Evolutionary conservation across 345 rosid species (phyloP), one percentile per base, ranked within the genome.

Genomic region (Rhodamnia argentea): DNA sequence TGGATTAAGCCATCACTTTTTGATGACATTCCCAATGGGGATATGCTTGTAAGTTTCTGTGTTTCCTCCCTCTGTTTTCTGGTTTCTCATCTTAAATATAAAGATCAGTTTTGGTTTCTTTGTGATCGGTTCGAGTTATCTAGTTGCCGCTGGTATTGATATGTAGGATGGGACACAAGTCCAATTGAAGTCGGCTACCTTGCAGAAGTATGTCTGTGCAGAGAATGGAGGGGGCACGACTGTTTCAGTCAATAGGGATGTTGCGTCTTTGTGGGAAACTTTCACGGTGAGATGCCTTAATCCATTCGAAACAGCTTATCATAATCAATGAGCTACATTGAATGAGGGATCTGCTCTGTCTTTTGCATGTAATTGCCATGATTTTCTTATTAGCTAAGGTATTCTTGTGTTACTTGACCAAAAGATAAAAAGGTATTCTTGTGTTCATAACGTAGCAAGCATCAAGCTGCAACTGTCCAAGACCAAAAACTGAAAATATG

Each of bases 1-100:
- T 94, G 97, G 97, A 93, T 94, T 86, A 94, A 93, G 89, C 96
- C 97, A 82, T 92, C 97, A 81, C 91, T 94, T 37, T 94, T 94
- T 84, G 92, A 93, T 88, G 94, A 86, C 70, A 94, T 94, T 89
- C 91, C 93, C 87, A 94, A 93, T 57, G 95, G 94, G 84, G 96
- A 94, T 60, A 94, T 93, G 96, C 95, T 94, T 85, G 97, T 94
- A 87, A 90, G 93, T 83, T 47, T 62, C 56, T 70, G 85, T 86
- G 86, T 85, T 62, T 55, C 64, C 83, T 76, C 55, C 64, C 13
- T 16, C 62, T 74, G 83, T 59, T 15, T 59, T 44, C 15, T 40
- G 4, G 51, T 10, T 27, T 75, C 37, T 82, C 15, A 7, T 78
- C 84, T 26, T 29, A 0, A 10, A 13, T 29, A 51, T 84, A 23